Percentiles rank a stretch among this genome's conserved stretches.
phyloP scores from a whole-genome alignment of 2,329 filamentous ascomycete species.

The Ophioceras dolichostomum region DNA sequence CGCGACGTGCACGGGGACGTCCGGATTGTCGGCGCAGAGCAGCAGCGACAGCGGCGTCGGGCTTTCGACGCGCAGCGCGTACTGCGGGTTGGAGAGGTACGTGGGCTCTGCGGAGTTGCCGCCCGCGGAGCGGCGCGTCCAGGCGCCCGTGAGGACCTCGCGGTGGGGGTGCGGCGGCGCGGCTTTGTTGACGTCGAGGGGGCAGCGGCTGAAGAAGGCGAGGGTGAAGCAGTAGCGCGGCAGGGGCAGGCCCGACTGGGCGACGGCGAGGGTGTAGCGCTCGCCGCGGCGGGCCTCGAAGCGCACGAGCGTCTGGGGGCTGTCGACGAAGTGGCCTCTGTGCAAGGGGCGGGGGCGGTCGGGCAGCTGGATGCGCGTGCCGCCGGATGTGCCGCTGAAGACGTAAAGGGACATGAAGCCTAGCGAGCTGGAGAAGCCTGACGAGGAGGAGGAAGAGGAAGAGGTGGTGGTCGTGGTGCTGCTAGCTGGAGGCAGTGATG shows the following conservation, averaged over 20 bases:
- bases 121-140: slow-evolving; percentile 71
- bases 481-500: not conserved
- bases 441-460: slow-evolving; percentile 22
- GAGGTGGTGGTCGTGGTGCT: slow-evolving; percentile 11
- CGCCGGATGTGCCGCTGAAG: slow-evolving; percentile 44
- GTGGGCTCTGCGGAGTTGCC: slow-evolving; percentile 66
- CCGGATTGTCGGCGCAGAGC: slow-evolving; percentile 52
- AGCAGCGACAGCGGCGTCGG: slow-evolving; percentile 58
- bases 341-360: slow-evolving; percentile 46
- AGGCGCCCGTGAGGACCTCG: slow-evolving; percentile 49
- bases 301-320: slow-evolving; percentile 77
- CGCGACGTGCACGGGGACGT: slow-evolving; percentile 73
- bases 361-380: slow-evolving; percentile 60
- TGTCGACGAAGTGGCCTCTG: slow-evolving; percentile 81
- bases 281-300: slow-evolving; percentile 40
- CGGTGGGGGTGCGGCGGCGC: slow-evolving; percentile 44
- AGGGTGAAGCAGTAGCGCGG: slow-evolving; percentile 75
- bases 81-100: slow-evolving; percentile 85
- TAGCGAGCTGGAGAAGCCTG: slow-evolving; percentile 15
- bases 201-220: slow-evolving; percentile 61
- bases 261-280: slow-evolving; percentile 41
- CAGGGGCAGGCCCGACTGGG: slow-evolving; percentile 63
- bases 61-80: slow-evolving; percentile 46
- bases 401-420: slow-evolving; percentile 85
- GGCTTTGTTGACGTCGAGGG: slow-evolving; percentile 50